Conservation (phyloP, 2,329 filamentous ascomycete species). For the Penicillium sp. region DNA sequence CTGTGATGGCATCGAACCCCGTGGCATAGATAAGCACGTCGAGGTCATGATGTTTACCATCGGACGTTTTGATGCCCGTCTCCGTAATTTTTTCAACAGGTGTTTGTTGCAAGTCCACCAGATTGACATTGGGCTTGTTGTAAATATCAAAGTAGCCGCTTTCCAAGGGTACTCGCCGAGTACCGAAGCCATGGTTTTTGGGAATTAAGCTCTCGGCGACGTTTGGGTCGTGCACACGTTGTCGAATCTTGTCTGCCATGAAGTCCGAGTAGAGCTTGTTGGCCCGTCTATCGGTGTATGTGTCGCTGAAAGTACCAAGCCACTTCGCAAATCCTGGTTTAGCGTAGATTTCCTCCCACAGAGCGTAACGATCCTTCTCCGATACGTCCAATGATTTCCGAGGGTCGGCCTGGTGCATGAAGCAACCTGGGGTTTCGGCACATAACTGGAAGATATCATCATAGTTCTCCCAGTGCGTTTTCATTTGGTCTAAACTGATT, state of each 20-base stretch:
- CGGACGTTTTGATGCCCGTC: conserved; percentile 44
- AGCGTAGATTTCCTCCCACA: conserved; percentile 23
- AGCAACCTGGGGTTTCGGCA: conserved; percentile 18
- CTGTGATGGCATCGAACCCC: conserved; percentile 51
- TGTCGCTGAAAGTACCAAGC: conserved; percentile 24
- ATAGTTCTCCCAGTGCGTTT: conserved; percentile 18
- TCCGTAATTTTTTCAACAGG: conserved; percentile 20
- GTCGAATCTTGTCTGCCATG: conserved; percentile 25
- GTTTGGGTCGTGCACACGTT: conserved; percentile 18
- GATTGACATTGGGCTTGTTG: conserved; percentile 38
- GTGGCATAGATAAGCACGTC: conserved; percentile 52
- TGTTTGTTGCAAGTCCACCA: conserved; percentile 33
- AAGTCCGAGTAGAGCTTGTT: conserved; percentile 25
- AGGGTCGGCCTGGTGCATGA: conserved; percentile 23
- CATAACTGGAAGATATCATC: conserved; percentile 19
- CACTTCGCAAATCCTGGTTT: conserved; percentile 26
- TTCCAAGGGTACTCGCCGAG: conserved; percentile 21
- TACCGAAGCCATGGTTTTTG: conserved; percentile 23
- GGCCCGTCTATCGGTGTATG: conserved; percentile 19
- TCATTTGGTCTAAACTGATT: conserved; percentile 20
- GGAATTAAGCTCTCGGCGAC: conserved; percentile 24
- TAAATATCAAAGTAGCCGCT: conserved; percentile 40
- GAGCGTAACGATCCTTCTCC: conserved; percentile 12
- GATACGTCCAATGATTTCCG: conserved; percentile 21
- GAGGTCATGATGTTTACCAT: conserved; percentile 43